Evolutionary conservation across 2,329 filamentous ascomycete genomes (phyloP).

Genomic region (Cladosporium colombiae): DNA sequence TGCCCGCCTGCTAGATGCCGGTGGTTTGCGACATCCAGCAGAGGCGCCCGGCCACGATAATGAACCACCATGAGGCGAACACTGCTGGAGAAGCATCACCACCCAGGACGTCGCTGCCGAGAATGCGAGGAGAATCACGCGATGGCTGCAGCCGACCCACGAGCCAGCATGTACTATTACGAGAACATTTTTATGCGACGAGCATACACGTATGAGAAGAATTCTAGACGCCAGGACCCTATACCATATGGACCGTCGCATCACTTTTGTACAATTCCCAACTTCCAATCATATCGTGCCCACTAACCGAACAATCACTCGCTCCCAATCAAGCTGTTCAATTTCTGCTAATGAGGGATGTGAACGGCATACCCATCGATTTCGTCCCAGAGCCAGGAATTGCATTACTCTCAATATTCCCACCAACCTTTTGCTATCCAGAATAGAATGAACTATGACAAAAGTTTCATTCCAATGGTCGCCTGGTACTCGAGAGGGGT

Average conservation of each 20-base stretch:
- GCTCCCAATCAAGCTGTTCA: background rate
- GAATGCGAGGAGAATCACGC: background rate
- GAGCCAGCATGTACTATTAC: background rate
- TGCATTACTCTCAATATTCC: conserved; percentile 92
- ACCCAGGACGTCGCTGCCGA: background rate
- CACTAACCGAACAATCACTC: background rate
- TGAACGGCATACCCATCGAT: conserved; percentile 67
- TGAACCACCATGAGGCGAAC: background rate
- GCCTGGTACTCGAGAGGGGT: conserved; percentile 93
- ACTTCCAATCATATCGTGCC: background rate
- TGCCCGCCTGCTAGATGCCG: background rate
- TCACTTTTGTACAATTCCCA: background rate
- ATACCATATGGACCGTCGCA: background rate
- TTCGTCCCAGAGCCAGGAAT: conserved; percentile 99
- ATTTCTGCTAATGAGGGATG: background rate
- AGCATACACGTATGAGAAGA: background rate
- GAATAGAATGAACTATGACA: conserved; percentile 99
- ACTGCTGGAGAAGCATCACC: background rate
- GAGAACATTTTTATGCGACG: background rate
- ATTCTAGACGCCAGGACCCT: background rate
- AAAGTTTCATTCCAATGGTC: conserved; percentile 93
- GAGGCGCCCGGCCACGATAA: background rate
- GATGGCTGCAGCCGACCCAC: background rate
- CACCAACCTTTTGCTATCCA: conserved; percentile 98
- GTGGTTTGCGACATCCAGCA: background rate